Percentiles rank a stretch among this genome's conserved stretches.
phyloP scores from a whole-genome alignment of 805 yeast genomes.

The Candida sphagnicola region DNA sequence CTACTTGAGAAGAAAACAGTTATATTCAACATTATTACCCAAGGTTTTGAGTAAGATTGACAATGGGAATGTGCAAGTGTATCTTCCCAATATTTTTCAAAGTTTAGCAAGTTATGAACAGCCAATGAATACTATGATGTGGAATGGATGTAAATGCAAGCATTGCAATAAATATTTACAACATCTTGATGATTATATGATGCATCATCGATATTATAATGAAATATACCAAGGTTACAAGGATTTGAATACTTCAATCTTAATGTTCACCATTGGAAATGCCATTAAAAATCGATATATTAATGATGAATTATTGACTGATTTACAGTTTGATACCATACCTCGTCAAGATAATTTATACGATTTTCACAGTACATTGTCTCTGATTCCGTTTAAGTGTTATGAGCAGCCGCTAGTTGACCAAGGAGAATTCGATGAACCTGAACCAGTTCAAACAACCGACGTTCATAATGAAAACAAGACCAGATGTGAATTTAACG shows the following conservation, averaged over 20 bases:
- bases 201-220: constrained; percentile 61
- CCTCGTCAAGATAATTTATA: constrained; percentile 17
- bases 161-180: constrained; percentile 50
- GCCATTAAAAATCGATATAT: constrained; percentile 33
- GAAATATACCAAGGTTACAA: constrained; percentile 41
- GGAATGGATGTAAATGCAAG: constrained; percentile 74
- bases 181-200: constrained; percentile 54
- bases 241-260: constrained; percentile 58
- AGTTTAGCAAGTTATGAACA: constrained; percentile 67
- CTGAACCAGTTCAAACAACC: constrained; percentile 17
- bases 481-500: constrained; percentile 11
- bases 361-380: constrained; percentile 14
- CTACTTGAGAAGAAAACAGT: constrained; percentile 52
- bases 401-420: constrained; percentile 28
- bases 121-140: constrained; percentile 60
- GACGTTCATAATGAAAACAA: constrained; percentile 7
- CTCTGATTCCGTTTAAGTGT: constrained; percentile 29
- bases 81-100: constrained; percentile 58
- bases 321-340: constrained; percentile 8
- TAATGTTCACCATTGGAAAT: constrained; percentile 51
- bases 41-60: constrained; percentile 16
- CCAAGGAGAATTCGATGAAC: constrained; percentile 36
- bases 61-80: constrained; percentile 36
- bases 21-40: constrained; percentile 50
- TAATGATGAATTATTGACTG: constrained; percentile 10